Conservation (phyloP, 2,329 filamentous ascomycete genomes). For the Pseudonectria buxi region DNA sequence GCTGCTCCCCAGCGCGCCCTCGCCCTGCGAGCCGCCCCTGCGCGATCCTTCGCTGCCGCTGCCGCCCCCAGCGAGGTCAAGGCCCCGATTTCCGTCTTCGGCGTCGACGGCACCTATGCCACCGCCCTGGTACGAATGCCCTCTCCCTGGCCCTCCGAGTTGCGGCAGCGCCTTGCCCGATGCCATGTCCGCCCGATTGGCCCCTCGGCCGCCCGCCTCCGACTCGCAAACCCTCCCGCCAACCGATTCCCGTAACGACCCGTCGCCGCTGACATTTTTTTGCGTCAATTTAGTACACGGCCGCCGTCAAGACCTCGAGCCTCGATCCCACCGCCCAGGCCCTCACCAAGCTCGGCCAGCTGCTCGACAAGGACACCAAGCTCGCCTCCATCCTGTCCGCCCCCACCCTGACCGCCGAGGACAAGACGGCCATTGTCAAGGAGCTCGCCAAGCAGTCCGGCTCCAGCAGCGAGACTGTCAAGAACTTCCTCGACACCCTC, state of each 20-base stretch:
- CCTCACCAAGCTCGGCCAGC: slow-evolving; percentile 60
- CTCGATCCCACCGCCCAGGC: slow-evolving; percentile 83
- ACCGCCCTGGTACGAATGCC: slow-evolving; percentile 78
- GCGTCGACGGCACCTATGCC: slow-evolving; percentile 96
- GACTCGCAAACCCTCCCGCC: slow-evolving; percentile 7
- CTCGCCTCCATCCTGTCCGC: slow-evolving; percentile 68
- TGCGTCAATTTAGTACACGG: slow-evolving; percentile 72
- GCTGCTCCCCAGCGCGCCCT: slow-evolving; percentile 53
- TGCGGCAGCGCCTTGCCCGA: too few species aligned
- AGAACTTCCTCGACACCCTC: slow-evolving; percentile 87
- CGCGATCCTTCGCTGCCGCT: slow-evolving; percentile 80
- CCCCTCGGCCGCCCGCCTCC: slow-evolving; percentile 8
- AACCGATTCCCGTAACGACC: slow-evolving; percentile 18
- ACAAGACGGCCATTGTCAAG: slow-evolving; percentile 80
- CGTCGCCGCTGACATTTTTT: slow-evolving; percentile 20
- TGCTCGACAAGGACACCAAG: slow-evolving; percentile 79
- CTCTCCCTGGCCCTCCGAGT: too few species aligned
- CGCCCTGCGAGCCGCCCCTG: slow-evolving; percentile 39
- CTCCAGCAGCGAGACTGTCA: slow-evolving; percentile 70
- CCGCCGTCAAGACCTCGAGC: slow-evolving; percentile 76
- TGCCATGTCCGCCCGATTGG: slow-evolving; percentile 14
- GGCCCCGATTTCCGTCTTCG: slow-evolving; percentile 86
- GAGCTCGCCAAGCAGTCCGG: slow-evolving; percentile 84
- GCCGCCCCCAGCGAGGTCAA: slow-evolving; percentile 61
- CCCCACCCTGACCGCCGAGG: slow-evolving; percentile 67